phyloP scores from a whole-genome alignment of 768 basidiomycete genomes.

The Rhodotorula paludigena region DNA sequence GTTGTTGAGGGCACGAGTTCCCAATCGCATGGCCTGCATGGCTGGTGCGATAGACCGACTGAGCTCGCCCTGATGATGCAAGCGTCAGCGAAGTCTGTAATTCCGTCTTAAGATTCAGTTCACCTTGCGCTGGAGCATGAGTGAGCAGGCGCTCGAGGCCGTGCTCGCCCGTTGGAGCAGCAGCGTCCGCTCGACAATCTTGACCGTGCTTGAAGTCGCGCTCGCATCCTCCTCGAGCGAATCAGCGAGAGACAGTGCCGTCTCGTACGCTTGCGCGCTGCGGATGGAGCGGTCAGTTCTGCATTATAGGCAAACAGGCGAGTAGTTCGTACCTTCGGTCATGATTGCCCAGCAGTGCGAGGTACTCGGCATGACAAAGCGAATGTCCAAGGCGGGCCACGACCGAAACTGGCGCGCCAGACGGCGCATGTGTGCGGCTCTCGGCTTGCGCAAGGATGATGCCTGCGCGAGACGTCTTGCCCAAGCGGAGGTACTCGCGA shows the following conservation, averaged over 20 bases:
- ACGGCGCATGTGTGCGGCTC: slow-evolving; percentile 48
- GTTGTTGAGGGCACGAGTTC: slow-evolving; percentile 42
- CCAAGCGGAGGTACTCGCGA: slow-evolving; percentile 70
- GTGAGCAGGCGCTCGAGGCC: slow-evolving; percentile 64
- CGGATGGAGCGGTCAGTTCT: neutral
- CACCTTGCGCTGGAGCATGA: slow-evolving; percentile 66
- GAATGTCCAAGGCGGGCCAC: slow-evolving; percentile 58
- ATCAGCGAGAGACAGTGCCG: slow-evolving; percentile 49
- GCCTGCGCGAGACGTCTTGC: slow-evolving; percentile 64
- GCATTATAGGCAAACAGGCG: slow-evolving; percentile 47
- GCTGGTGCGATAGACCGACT: slow-evolving; percentile 52
- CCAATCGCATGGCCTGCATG: slow-evolving; percentile 40
- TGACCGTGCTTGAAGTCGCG: slow-evolving; percentile 50
- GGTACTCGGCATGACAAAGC: slow-evolving; percentile 62
- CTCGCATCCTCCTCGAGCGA: slow-evolving; percentile 53
- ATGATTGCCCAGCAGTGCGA: slow-evolving; percentile 60
- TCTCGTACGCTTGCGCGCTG: slow-evolving; percentile 34
- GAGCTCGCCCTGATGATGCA: slow-evolving; percentile 47
- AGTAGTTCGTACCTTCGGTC: slow-evolving; percentile 55
- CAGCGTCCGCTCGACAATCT: slow-evolving; percentile 59
- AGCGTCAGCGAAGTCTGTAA: slow-evolving; percentile 62
- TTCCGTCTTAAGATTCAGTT: no score
- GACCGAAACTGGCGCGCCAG: slow-evolving; percentile 52
- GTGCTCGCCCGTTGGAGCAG: slow-evolving; percentile 65
- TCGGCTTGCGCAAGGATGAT: slow-evolving; percentile 61